A percentile compares a stretch with the other conserved stretches of the same genome.
These are phyloP conservation scores for Aechmea fasciata DNA, from an alignment of 176 grass and related monocot species.

Conservation along the genomic window DNA sequence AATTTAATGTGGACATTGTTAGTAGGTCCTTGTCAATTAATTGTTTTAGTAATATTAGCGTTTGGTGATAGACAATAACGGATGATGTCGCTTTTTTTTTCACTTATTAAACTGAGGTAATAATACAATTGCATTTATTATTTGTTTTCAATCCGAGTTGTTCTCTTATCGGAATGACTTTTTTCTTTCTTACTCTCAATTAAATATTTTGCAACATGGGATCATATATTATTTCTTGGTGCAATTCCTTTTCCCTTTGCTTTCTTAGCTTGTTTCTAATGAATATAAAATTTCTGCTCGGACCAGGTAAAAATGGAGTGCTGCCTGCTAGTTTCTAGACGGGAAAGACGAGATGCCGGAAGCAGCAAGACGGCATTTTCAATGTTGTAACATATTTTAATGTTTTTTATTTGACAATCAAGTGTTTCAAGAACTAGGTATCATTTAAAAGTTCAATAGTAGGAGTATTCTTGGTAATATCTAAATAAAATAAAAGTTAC, in stretches of 20 bases:
- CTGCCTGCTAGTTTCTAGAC: not conserved
- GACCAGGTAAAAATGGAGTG: not conserved
- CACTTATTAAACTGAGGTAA: not conserved
- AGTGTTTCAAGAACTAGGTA: not conserved
- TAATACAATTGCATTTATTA: not conserved
- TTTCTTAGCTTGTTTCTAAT: not conserved
- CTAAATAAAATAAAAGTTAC: not conserved
- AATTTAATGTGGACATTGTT: not conserved
- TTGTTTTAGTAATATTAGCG: not conserved
- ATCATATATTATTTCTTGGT: not conserved
- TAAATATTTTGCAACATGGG: not conserved
- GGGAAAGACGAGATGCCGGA: not conserved
- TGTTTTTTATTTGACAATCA: not conserved
- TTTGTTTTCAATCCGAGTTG: not conserved
- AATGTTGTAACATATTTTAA: not conserved
- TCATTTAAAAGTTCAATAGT: not conserved
- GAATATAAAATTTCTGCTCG: not conserved
- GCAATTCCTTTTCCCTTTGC: not conserved
- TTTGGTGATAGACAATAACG: not conserved
- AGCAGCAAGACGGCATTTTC: not conserved
- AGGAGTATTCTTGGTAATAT: not conserved
- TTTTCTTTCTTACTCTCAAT: not conserved
- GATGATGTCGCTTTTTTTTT: not conserved
- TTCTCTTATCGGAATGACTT: too few species aligned
- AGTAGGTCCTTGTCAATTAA: not conserved